phyloP scores from a whole-genome alignment of 371 early-diverging fungal species.

The Syncephalis plumigaleata region DNA sequence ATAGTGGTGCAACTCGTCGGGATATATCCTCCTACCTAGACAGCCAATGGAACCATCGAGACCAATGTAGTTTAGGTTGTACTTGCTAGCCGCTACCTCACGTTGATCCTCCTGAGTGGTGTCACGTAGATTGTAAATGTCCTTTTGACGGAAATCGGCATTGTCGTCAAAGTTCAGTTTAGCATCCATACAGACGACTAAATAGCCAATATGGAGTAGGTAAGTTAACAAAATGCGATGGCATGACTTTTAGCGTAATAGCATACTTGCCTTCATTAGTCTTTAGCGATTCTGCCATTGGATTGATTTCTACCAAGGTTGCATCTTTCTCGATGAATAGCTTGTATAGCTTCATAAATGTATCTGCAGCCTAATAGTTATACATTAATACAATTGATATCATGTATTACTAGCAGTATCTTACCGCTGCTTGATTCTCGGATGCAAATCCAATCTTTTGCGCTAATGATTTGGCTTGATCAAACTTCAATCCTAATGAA shows the following conservation, averaged over 20 bases:
- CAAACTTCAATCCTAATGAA: slow-evolving; percentile 28
- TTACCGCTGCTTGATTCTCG: slow-evolving; percentile 38
- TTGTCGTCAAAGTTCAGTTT: slow-evolving; percentile 98
- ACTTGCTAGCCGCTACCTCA: slow-evolving; percentile 92
- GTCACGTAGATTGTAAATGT: slow-evolving; percentile 76
- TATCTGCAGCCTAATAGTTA: slow-evolving; percentile 57
- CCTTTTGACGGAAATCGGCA: slow-evolving; percentile 93
- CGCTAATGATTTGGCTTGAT: slow-evolving; percentile 46
- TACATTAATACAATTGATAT: too few species aligned
- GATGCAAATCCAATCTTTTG: slow-evolving; percentile 77
- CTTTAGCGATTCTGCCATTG: slow-evolving; percentile 78
- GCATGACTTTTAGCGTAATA: too few species aligned
- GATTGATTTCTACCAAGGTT: slow-evolving; percentile 96
- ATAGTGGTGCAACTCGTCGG: background rate
- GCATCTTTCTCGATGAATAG: slow-evolving; percentile 93
- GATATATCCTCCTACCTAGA: slow-evolving; percentile 26
- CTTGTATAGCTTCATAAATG: slow-evolving; percentile 83
- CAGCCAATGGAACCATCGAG: slow-evolving; percentile 77
- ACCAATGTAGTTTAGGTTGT: slow-evolving; percentile 97
- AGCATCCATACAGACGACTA: slow-evolving; percentile 77
- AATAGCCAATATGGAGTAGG: background rate
- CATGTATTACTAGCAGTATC: too few species aligned
- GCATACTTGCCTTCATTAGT: slow-evolving; percentile 46
- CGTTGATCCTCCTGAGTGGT: slow-evolving; percentile 91
- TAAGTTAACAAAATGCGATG: too few species aligned